phyloP scores from a whole-genome alignment of 305 asterid genomes.

The Fraxinus albicans region DNA sequence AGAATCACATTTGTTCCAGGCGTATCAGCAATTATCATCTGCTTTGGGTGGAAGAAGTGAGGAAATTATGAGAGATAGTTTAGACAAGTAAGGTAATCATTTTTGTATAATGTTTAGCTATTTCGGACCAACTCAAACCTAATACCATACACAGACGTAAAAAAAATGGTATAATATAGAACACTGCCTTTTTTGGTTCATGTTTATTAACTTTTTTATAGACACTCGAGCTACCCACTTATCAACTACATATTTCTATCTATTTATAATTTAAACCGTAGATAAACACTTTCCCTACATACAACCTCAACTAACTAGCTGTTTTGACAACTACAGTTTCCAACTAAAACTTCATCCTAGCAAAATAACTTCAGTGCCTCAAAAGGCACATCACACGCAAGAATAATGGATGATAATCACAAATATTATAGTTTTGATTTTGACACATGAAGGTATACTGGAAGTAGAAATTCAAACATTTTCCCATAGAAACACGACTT shows the following conservation, averaged over 20 bases:
- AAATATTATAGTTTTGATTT: not conserved
- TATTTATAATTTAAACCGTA: too few relatives aligned
- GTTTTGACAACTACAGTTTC: conserved; percentile 11
- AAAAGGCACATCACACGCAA: not conserved
- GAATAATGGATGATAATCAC: not conserved
- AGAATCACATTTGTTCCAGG: conserved; percentile 99
- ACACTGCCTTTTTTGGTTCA: not conserved
- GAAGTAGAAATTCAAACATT: not conserved
- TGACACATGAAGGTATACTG: not conserved
- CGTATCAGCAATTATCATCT: conserved; percentile 97
- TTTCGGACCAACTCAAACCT: conserved; percentile 4
- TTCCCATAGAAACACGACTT: not conserved
- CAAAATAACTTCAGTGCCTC: not conserved
- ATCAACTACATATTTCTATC: too few relatives aligned
- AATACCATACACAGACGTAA: not conserved
- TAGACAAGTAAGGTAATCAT: conserved; percentile 7
- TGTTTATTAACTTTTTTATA: too few relatives aligned
- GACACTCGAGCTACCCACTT: too few relatives aligned
- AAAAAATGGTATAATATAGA: not conserved
- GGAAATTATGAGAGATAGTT: conserved; percentile 14
- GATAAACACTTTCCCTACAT: too few relatives aligned
- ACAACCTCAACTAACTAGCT: not conserved
- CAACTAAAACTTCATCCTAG: conserved; percentile 2
- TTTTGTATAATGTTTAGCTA: conserved; percentile 10
- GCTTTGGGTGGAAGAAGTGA: conserved; percentile 31